phyloP scores from a whole-genome alignment of 441 rosid genomes.

The Populus hybrid region DNA sequence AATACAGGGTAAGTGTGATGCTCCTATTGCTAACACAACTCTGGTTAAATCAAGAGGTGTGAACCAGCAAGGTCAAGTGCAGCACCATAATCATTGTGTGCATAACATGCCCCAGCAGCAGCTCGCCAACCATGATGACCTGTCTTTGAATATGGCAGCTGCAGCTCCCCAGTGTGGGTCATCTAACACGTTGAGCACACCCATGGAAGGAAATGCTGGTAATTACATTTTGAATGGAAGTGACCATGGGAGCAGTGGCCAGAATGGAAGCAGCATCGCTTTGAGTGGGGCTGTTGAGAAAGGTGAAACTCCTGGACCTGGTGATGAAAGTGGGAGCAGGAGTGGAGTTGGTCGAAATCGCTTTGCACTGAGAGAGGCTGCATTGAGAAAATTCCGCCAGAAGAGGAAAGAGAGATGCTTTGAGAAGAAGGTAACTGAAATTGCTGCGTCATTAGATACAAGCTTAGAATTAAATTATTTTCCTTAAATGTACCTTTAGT shows the following conservation, averaged over 20 bases:
- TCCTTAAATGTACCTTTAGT: background rate
- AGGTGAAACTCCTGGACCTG: slow-evolving; percentile 28
- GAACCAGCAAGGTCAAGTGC: slow-evolving; percentile 30
- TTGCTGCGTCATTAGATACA: background rate
- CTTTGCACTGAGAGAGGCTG: slow-evolving; percentile 56
- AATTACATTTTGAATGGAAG: slow-evolving; percentile 65
- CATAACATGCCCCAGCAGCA: slow-evolving; percentile 25
- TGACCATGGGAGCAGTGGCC: slow-evolving; percentile 57
- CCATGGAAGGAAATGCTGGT: slow-evolving; percentile 32
- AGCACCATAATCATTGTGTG: slow-evolving; percentile 30
- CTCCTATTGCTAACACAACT: slow-evolving; percentile 14
- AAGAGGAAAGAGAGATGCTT: slow-evolving; percentile 86
- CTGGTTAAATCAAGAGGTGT: slow-evolving; percentile 23
- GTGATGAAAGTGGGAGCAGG: slow-evolving; percentile 30
- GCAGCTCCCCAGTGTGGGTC: slow-evolving; percentile 50
- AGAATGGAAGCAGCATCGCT: slow-evolving; percentile 48
- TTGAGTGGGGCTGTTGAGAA: slow-evolving; percentile 42
- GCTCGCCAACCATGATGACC: slow-evolving; percentile 26
- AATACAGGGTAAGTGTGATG: slow-evolving; percentile 32
- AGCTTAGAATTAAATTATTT: background rate
- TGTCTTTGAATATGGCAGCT: slow-evolving; percentile 27
- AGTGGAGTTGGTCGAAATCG: slow-evolving; percentile 36
- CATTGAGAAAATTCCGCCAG: slow-evolving; percentile 63
- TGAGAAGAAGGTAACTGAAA: slow-evolving; percentile 58
- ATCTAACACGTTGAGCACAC: slow-evolving; percentile 47